Evolutionary conservation across 2,329 filamentous ascomycete genomes (phyloP).

Genomic region (Colletotrichum graminicola): DNA sequence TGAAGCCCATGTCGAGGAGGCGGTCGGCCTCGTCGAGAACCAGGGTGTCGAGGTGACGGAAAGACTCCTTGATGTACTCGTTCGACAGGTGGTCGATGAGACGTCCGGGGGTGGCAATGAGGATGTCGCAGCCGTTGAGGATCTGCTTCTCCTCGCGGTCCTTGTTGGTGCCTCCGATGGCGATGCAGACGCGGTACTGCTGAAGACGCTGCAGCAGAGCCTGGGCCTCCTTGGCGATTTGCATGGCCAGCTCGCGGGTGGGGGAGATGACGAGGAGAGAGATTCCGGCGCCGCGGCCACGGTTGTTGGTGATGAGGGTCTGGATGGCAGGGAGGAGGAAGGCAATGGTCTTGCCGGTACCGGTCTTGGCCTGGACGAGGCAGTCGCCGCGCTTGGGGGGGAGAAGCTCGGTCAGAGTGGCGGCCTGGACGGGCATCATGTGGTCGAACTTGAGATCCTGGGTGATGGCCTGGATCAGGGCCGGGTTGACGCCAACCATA

Average conservation of each 20-base stretch:
- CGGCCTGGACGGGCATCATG: constrained; percentile 69
- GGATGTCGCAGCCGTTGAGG: constrained; percentile 78
- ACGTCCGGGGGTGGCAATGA: constrained; percentile 85
- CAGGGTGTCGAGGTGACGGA: constrained; percentile 79
- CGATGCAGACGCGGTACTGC: constrained; percentile 79
- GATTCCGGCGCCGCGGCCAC: constrained; percentile 55
- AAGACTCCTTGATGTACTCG: constrained; percentile 74
- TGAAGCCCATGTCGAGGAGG: constrained; percentile 86
- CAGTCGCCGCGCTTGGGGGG: constrained; percentile 61
- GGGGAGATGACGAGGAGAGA: constrained; percentile 76
- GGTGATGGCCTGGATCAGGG: constrained; percentile 61
- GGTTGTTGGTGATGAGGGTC: constrained; percentile 70
- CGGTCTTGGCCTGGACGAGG: constrained; percentile 87
- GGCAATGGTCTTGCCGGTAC: constrained; percentile 87
- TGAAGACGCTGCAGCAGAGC: constrained; percentile 79
- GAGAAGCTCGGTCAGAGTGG: constrained; percentile 62
- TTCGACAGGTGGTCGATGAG: constrained; percentile 83
- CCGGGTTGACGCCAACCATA: constrained; percentile 58
- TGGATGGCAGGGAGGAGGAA: constrained; percentile 89
- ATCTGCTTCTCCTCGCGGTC: constrained; percentile 78
- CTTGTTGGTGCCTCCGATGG: constrained; percentile 85
- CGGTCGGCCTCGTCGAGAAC: constrained; percentile 88
- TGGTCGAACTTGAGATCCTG: constrained; percentile 62
- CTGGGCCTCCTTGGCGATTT: constrained; percentile 78
- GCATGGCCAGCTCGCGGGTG: constrained; percentile 77